Conservation (phyloP, 2,329 filamentous ascomycete genomes). For the Lachnellula cervina region DNA sequence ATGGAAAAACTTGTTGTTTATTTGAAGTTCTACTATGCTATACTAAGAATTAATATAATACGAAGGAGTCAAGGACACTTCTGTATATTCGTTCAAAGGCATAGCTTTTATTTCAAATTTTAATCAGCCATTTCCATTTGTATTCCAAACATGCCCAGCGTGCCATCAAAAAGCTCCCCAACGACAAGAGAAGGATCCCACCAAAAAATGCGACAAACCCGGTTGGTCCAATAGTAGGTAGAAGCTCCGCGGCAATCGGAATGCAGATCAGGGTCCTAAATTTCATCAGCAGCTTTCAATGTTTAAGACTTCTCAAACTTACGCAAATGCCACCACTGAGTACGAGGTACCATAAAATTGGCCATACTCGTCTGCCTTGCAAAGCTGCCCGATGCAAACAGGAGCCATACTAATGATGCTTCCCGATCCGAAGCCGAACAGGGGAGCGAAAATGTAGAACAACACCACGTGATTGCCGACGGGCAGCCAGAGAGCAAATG, state of each 20-base stretch:
- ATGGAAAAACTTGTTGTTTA: too few species aligned
- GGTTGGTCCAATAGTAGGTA: slow-evolving; percentile 18
- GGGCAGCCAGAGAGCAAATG: slow-evolving; percentile 24
- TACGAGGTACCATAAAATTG: slow-evolving; percentile 29
- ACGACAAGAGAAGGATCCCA: slow-evolving; percentile 22
- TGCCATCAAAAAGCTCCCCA: slow-evolving; percentile 25
- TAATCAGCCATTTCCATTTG: slow-evolving; percentile 26
- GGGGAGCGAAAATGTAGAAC: slow-evolving; percentile 27
- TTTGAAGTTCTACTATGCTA: too few species aligned
- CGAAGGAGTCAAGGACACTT: too few species aligned
- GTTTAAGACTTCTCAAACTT: slow-evolving; percentile 12
- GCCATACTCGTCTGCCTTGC: slow-evolving; percentile 28
- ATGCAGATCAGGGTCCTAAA: slow-evolving; percentile 26
- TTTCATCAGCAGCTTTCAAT: not conserved
- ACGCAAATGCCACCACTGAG: slow-evolving; percentile 28
- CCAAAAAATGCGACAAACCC: slow-evolving; percentile 27
- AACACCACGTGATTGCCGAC: slow-evolving; percentile 19
- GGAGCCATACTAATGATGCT: slow-evolving; percentile 29
- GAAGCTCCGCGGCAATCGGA: slow-evolving; percentile 25
- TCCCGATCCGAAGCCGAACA: slow-evolving; percentile 29
- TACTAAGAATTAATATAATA: not conserved
- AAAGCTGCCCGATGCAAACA: slow-evolving; percentile 28
- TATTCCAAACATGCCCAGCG: slow-evolving; percentile 29
- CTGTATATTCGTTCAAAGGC: not conserved
- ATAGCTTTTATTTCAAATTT: slow-evolving; percentile 16